Conservation (phyloP, 2,329 filamentous ascomycete genomes). For the Cercospora zeae-maydis region DNA sequence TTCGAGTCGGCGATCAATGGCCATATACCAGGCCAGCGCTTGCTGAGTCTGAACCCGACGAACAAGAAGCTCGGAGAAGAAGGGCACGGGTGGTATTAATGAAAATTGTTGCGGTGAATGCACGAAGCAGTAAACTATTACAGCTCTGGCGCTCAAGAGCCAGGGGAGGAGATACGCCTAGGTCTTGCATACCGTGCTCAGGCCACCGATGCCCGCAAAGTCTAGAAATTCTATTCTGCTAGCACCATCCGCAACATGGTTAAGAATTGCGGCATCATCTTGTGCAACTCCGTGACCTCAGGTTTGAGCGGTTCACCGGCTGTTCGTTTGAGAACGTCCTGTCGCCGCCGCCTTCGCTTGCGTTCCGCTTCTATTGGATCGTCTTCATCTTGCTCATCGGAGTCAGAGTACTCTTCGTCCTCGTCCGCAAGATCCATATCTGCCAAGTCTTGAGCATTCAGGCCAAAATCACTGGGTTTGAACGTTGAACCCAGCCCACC, state of each 20-base stretch:
- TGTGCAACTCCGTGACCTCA: slow-evolving; percentile 32
- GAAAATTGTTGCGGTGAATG: background rate
- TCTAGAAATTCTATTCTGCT: slow-evolving; percentile 24
- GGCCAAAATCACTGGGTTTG: slow-evolving; percentile 79
- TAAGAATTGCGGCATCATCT: slow-evolving; percentile 37
- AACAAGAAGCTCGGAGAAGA: slow-evolving; percentile 53
- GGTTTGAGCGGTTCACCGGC: slow-evolving; percentile 41
- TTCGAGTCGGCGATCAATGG: slow-evolving; percentile 56
- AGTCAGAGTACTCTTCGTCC: slow-evolving; percentile 63
- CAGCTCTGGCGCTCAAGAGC: background rate
- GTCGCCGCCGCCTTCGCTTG: slow-evolving; percentile 68
- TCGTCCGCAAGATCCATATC: slow-evolving; percentile 80
- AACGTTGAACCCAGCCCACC: slow-evolving; percentile 58
- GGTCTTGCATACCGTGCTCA: background rate
- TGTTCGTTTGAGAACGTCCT: slow-evolving; percentile 62
- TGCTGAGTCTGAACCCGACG: slow-evolving; percentile 58
- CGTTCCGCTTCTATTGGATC: slow-evolving; percentile 88
- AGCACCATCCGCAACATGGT: slow-evolving; percentile 37
- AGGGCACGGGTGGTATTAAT: slow-evolving; percentile 50
- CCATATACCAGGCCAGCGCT: slow-evolving; percentile 55
- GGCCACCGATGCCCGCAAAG: background rate
- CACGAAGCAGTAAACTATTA: background rate
- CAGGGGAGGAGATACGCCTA: background rate
- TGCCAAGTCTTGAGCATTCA: slow-evolving; percentile 81
- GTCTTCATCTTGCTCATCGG: slow-evolving; percentile 65